Evolutionary conservation across 257 asterid genomes (phyloP).

Genomic region (Fraxinus cuspidata): DNA sequence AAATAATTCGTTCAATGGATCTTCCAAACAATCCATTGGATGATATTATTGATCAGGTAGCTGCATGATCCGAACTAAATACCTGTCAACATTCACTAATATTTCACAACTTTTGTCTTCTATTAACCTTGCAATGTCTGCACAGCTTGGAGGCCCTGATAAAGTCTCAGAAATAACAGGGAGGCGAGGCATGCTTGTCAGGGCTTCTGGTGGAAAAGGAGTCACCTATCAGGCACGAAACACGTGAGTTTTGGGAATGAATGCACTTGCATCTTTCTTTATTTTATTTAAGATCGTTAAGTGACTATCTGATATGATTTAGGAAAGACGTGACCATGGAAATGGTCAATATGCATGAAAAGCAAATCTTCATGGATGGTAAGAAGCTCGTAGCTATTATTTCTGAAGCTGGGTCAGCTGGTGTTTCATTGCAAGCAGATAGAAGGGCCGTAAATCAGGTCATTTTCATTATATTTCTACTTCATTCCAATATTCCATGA

Average conservation of each 20-base stretch:
- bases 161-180: conserved; percentile 97
- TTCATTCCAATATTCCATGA: conserved; percentile 8
- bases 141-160: conserved; percentile 97
- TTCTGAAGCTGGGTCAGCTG: conserved; percentile 99
- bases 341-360: conserved; percentile 99
- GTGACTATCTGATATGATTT: conserved; percentile 26
- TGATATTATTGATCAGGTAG: conserved; percentile 96
- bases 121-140: conserved; percentile 27
- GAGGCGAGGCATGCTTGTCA: conserved; percentile 93
- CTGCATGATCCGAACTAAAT: conserved; percentile 10
- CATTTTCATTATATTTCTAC: conserved; percentile 14
- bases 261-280: conserved; percentile 17
- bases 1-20: conserved; percentile 81
- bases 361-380: conserved; percentile 95
- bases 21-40: conserved; percentile 99
- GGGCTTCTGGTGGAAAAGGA: conserved; percentile 90
- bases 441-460: conserved; percentile 96
- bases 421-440: conserved; percentile 99
- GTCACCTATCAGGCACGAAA: conserved; percentile 95
- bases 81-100: conserved; percentile 10
- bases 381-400: conserved; percentile 88
- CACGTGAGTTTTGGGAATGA: conserved; percentile 66
- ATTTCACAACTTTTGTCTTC: not conserved
- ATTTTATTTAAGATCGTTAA: conserved; percentile 28
- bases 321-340: conserved; percentile 98